A percentile compares a stretch with the other conserved stretches of the same genome.
These are phyloP conservation scores for Dalbergia cochinchinensis DNA, from an alignment of 306 rosid genomes.

Conservation along the genomic window DNA sequence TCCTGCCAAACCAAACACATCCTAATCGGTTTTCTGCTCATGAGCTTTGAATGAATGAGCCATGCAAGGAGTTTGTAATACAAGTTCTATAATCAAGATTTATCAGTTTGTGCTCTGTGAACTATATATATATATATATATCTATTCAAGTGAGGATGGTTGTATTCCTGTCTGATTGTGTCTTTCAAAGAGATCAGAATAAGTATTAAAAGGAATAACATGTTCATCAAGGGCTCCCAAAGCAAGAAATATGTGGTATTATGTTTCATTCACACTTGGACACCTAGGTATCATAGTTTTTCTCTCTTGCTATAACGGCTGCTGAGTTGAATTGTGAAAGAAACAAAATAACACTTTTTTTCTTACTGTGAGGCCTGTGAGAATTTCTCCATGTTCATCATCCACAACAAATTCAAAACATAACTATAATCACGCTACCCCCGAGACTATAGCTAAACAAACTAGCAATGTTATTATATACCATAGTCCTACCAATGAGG, in stretches of 20 bases:
- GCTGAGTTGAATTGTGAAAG: too few species aligned
- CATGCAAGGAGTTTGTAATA: background rate
- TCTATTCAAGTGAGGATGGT: background rate
- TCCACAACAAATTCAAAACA: background rate
- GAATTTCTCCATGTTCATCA: background rate
- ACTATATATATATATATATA: too few species aligned
- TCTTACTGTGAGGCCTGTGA: too few species aligned
- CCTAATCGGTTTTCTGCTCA: too few species aligned
- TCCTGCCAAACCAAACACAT: too few species aligned
- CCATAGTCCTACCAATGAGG: background rate
- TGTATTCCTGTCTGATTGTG: background rate
- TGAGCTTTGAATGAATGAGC: background rate
- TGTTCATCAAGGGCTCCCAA: too few species aligned
- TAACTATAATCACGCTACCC: background rate
- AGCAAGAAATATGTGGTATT: too few species aligned
- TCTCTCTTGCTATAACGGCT: too few species aligned
- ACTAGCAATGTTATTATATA: background rate
- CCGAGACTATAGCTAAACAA: background rate
- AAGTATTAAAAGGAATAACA: too few species aligned
- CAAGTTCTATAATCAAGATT: constrained; percentile 22
- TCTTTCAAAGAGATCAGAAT: background rate
- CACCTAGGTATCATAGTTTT: too few species aligned
- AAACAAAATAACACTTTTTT: too few species aligned
- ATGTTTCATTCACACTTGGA: too few species aligned
- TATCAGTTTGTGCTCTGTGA: background rate